Conservation (phyloP, 163 green algal species). For the Prototheca wickerhamii region DNA sequence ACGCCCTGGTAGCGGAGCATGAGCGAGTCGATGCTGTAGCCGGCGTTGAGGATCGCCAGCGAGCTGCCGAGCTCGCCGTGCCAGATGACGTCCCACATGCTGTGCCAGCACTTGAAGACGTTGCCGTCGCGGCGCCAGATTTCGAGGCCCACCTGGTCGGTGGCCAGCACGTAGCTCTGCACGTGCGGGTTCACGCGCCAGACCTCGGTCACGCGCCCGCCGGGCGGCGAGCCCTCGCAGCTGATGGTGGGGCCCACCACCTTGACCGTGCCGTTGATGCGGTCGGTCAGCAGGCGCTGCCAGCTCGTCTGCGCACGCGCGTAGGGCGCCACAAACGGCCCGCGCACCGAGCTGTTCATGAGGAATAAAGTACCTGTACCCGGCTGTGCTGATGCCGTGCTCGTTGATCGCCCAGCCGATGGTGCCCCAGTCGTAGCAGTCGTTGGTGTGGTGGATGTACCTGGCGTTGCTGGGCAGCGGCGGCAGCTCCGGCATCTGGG, state of each 20-base stretch:
- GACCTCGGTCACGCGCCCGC: slow-evolving; percentile 26
- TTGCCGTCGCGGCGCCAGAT: slow-evolving; percentile 28
- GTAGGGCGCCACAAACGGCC: slow-evolving; percentile 35
- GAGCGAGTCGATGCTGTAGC: slow-evolving; percentile 33
- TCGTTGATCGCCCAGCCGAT: slow-evolving; percentile 40
- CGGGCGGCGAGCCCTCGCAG: slow-evolving; percentile 30
- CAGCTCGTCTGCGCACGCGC: slow-evolving; percentile 9
- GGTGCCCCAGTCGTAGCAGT: slow-evolving; percentile 49
- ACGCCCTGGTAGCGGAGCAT: slow-evolving; percentile 34
- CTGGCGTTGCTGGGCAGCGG: slow-evolving; percentile 29
- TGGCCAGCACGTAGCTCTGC: slow-evolving; percentile 10
- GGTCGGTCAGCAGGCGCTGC: slow-evolving; percentile 29
- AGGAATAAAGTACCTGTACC: slow-evolving; percentile 40
- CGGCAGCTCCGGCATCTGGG: slow-evolving; percentile 19
- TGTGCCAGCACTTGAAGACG: slow-evolving; percentile 30
- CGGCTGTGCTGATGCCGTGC: slow-evolving; percentile 12
- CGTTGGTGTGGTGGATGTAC: slow-evolving; percentile 29
- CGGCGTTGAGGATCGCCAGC: slow-evolving; percentile 25
- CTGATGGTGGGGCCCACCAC: slow-evolving; percentile 39
- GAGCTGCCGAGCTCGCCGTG: slow-evolving; percentile 28
- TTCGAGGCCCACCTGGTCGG: slow-evolving; percentile 27
- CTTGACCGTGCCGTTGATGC: slow-evolving; percentile 24
- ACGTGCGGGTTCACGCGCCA: slow-evolving; percentile 40
- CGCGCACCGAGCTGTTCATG: slow-evolving; percentile 28
- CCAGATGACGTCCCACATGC: slow-evolving; percentile 39